A percentile compares a stretch with the other conserved stretches of the same genome.
phyloP scores from a whole-genome alignment of 495 filamentous ascomycete species.

The Annulohypoxylon bovei region DNA sequence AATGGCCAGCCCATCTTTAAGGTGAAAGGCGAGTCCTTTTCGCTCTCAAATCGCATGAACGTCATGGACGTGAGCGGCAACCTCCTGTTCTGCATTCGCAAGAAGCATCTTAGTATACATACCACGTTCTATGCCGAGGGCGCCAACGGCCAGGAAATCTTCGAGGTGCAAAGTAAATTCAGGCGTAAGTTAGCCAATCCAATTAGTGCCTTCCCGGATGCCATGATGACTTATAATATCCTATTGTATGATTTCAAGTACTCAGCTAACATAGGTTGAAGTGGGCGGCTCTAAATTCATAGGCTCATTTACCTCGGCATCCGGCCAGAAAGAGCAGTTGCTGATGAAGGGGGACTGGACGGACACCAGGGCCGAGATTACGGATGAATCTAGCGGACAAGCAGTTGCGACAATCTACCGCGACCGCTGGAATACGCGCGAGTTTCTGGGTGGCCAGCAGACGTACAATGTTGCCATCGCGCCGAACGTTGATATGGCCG shows the following conservation, averaged over 20 bases:
- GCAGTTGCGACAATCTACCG: constrained; percentile 65
- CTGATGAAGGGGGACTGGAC: constrained; percentile 61
- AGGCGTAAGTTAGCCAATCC: constrained; percentile 49
- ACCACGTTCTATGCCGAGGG: constrained; percentile 58
- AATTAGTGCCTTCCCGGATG: background rate
- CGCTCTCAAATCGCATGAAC: constrained; percentile 55
- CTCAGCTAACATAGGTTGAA: constrained; percentile 36
- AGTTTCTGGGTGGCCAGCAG: constrained; percentile 66
- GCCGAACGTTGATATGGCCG: constrained; percentile 66
- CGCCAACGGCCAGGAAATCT: constrained; percentile 52
- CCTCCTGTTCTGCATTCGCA: constrained; percentile 62
- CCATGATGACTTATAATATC: background rate
- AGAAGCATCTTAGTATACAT: constrained; percentile 61
- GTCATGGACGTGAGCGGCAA: constrained; percentile 57
- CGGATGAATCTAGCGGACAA: constrained; percentile 51
- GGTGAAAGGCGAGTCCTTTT: constrained; percentile 59
- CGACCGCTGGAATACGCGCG: constrained; percentile 61
- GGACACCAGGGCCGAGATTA: constrained; percentile 60
- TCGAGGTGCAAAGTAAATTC: constrained; percentile 63
- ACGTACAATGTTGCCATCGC: constrained; percentile 69
- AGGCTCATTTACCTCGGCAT: constrained; percentile 57
- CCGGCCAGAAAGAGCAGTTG: constrained; percentile 47
- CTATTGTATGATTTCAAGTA: background rate
- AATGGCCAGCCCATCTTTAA: constrained; percentile 60
- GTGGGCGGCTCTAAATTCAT: constrained; percentile 59